phyloP scores from a whole-genome alignment of 2,329 filamentous ascomycete species.

The Ophiocordyceps australis region DNA sequence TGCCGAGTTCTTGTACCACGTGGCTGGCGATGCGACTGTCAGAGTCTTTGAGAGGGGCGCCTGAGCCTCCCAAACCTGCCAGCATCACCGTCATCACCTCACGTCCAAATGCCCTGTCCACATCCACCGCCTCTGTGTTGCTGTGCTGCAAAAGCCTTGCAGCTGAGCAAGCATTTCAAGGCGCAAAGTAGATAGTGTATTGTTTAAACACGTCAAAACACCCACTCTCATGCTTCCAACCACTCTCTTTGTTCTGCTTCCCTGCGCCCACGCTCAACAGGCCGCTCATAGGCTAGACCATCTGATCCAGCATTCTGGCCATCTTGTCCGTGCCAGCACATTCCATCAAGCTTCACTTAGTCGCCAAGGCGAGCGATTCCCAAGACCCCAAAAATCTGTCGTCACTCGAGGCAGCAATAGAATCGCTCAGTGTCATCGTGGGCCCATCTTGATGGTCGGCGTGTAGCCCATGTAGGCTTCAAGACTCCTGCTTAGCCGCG shows the following conservation, averaged over 20 bases:
- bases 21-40: slow-evolving; percentile 61
- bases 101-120: too few species aligned
- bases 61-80: too few species aligned
- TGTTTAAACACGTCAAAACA: slow-evolving; percentile 15
- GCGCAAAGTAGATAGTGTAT: slow-evolving; percentile 6
- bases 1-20: slow-evolving; percentile 64
- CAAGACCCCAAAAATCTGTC: slow-evolving; percentile 3
- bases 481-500: slow-evolving; percentile 7
- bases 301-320: too few species aligned
- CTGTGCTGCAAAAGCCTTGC: too few species aligned
- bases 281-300: too few species aligned
- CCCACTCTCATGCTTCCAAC: slow-evolving; percentile 15
- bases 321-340: not conserved
- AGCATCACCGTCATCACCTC: too few species aligned
- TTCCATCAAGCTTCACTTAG: too few species aligned
- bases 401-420: too few species aligned
- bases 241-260: slow-evolving; percentile 2
- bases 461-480: slow-evolving; percentile 4
- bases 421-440: slow-evolving; percentile 2
- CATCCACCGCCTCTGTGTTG: slow-evolving; percentile 12
- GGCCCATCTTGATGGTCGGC: too few species aligned
- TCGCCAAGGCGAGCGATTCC: too few species aligned
- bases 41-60: slow-evolving; percentile 68
- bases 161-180: too few species aligned
- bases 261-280: slow-evolving; percentile 1